Percentiles rank a stretch among this genome's conserved stretches.
phyloP scores from a whole-genome alignment of 495 filamentous ascomycete species.

The Arthonia radiata region DNA sequence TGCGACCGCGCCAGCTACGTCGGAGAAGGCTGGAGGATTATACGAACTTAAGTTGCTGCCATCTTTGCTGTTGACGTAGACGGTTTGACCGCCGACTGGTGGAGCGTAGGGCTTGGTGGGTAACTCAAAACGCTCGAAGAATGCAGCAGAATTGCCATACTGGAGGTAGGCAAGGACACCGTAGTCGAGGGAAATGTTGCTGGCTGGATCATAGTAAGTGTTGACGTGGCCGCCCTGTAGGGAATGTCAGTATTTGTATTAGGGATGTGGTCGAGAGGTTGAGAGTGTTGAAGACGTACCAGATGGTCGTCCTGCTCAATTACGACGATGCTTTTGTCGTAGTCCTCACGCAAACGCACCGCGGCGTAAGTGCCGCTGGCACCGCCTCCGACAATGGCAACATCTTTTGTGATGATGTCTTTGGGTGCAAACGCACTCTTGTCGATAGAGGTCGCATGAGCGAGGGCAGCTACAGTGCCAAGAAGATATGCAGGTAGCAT shows the following conservation, averaged over 20 bases:
- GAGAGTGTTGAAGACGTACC: too few relatives aligned
- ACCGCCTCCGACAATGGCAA: slow-evolving; percentile 26
- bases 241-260: too few relatives aligned
- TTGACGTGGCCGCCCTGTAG: slow-evolving; percentile 26
- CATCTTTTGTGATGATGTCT: slow-evolving; percentile 17
- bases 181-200: slow-evolving; percentile 4
- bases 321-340: slow-evolving; percentile 16
- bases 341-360: slow-evolving; percentile 16
- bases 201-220: slow-evolving; percentile 13
- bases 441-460: too few relatives aligned
- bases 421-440: too few relatives aligned
- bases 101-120: background rate
- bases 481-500: too few relatives aligned
- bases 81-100: slow-evolving; percentile 1
- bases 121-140: slow-evolving; percentile 3
- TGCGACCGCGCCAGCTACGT: slow-evolving; percentile 1
- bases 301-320: slow-evolving; percentile 19
- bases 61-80: slow-evolving; percentile 3
- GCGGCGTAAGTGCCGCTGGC: slow-evolving; percentile 22
- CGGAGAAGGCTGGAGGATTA: slow-evolving; percentile 1
- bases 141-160: slow-evolving; percentile 1
- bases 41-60: slow-evolving; percentile 2
- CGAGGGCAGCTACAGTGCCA: too few relatives aligned
- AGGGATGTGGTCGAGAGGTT: too few relatives aligned
- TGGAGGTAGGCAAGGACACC: slow-evolving; percentile 5